A percentile compares a stretch with the other conserved stretches of the same genome.
These are phyloP conservation scores for Ceratobasidium sp. DNA, from an alignment of 1,284 basidiomycete species.

Conservation along the genomic window DNA sequence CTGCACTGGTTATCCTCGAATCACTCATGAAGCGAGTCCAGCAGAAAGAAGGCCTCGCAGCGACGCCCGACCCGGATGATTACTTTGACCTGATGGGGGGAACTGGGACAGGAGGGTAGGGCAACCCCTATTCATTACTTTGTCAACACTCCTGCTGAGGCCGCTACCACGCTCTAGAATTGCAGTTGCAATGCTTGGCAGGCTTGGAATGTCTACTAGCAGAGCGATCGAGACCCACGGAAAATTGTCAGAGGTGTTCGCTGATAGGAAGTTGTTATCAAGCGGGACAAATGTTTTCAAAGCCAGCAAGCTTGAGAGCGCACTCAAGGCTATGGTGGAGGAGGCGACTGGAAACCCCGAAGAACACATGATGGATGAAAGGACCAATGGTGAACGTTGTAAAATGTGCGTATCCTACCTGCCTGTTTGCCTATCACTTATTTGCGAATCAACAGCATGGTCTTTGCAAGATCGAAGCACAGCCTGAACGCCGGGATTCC, in stretches of 20 bases:
- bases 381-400: background rate
- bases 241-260: background rate
- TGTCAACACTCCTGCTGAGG: too few relatives aligned
- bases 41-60: background rate
- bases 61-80: background rate
- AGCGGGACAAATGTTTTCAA: background rate
- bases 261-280: background rate
- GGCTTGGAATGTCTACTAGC: background rate
- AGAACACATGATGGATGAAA: background rate
- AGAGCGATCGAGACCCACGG: background rate
- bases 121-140: too few relatives aligned
- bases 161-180: conserved; percentile 46
- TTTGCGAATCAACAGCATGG: background rate
- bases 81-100: conserved; percentile 31
- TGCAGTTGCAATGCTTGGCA: conserved; percentile 48
- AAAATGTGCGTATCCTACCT: conserved; percentile 5
- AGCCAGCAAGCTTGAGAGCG: background rate
- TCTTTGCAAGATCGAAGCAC: background rate
- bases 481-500: conserved; percentile 19
- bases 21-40: conserved; percentile 8
- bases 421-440: background rate
- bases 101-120: conserved; percentile 42
- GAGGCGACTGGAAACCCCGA: background rate
- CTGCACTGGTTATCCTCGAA: background rate
- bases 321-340: background rate